Evolutionary conservation across 495 filamentous ascomycete genomes (phyloP).

Genomic region (Xylaria cubensis): DNA sequence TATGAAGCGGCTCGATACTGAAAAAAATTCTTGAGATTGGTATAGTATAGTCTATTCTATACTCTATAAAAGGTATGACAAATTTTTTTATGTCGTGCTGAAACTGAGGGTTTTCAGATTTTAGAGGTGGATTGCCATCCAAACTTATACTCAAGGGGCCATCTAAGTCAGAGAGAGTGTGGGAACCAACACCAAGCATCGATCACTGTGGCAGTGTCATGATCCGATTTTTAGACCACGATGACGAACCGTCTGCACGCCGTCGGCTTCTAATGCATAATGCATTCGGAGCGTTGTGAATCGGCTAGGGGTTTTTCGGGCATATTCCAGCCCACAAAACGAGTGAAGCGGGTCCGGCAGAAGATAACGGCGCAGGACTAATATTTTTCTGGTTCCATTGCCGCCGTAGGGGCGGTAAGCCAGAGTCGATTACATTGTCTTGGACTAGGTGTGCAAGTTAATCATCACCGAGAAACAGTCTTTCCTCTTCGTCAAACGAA

Average conservation of each 20-base stretch:
- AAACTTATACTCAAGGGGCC: constrained; percentile 1
- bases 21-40: not conserved
- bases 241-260: not conserved
- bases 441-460: not conserved
- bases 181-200: not conserved
- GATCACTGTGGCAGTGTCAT: not conserved
- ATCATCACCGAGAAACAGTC: not conserved
- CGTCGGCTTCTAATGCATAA: not conserved
- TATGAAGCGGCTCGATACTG: not conserved
- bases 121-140: not conserved
- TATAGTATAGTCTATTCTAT: constrained; percentile 1
- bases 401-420: not conserved
- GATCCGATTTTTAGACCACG: not conserved
- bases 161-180: not conserved
- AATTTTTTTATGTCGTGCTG: not conserved
- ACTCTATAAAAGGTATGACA: not conserved
- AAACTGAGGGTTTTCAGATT: not conserved
- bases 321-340: not conserved
- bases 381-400: constrained; percentile 23
- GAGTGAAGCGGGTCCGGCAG: constrained; percentile 31
- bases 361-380: constrained; percentile 14
- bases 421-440: not conserved
- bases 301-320: not conserved
- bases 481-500: not conserved
- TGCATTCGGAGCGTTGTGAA: not conserved